phyloP scores from a whole-genome alignment of 176 grass and related monocot species.

The Saccharum spontaneum region DNA sequence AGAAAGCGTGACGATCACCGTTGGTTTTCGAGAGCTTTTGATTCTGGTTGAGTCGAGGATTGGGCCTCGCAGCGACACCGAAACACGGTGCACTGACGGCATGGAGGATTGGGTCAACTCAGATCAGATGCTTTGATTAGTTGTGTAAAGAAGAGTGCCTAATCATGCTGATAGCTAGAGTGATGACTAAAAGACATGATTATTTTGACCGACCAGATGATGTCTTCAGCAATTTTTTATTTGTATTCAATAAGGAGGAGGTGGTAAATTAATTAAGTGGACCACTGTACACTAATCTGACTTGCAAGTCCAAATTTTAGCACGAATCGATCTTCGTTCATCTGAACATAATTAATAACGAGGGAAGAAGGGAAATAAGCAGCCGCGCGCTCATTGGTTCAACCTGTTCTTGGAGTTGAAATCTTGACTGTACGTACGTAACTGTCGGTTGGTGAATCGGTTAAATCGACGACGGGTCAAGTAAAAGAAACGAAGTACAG shows the following conservation, averaged over 20 bases:
- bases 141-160: background rate
- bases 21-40: background rate
- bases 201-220: background rate
- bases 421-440: no score
- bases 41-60: background rate
- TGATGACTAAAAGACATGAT: background rate
- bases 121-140: background rate
- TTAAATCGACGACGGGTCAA: background rate
- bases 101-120: background rate
- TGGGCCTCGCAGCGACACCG: background rate
- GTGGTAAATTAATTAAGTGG: background rate
- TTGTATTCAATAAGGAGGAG: no score
- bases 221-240: background rate
- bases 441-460: no score
- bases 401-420: no score
- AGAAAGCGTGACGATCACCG: background rate
- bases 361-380: no score
- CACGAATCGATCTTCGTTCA: no score
- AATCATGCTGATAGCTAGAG: background rate
- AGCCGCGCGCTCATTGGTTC: no score
- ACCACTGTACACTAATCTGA: background rate
- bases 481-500: background rate
- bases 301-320: no score
- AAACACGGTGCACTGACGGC: slow-evolving; percentile 33
- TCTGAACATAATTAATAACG: no score